Percentiles rank a stretch among this genome's conserved stretches.
Conservation (phyloP, 805 yeast genomes). For the Scheffersomyces stipitis region DNA sequence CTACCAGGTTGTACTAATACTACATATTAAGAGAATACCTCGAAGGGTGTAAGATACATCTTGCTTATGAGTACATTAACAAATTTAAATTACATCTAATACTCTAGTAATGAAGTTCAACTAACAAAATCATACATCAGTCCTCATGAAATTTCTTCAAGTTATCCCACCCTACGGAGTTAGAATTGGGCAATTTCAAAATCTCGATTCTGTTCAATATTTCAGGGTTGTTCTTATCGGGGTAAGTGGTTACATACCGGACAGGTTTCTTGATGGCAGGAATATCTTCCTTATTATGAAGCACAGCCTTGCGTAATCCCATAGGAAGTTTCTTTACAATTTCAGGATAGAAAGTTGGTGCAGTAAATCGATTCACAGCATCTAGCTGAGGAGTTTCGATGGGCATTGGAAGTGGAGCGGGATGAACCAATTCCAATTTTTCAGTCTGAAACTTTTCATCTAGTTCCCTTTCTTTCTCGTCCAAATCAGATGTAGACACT, state of each 20-base stretch:
- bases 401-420: slow-evolving; percentile 16
- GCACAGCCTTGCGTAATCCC: slow-evolving; percentile 13
- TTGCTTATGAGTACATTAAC: no score
- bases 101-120: no score
- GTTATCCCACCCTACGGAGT: slow-evolving; percentile 45
- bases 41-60: no score
- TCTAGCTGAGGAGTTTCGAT: slow-evolving; percentile 21
- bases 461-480: slow-evolving; percentile 9
- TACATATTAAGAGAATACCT: no score
- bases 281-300: slow-evolving; percentile 6
- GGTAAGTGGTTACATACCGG: slow-evolving; percentile 27
- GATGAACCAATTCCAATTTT: not conserved
- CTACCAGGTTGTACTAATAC: no score
- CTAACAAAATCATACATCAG: no score
- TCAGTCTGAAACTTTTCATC: slow-evolving; percentile 6
- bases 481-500: slow-evolving; percentile 3
- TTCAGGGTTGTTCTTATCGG: slow-evolving; percentile 33
- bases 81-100: no score
- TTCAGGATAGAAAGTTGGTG: slow-evolving; percentile 34
- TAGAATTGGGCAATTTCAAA: slow-evolving; percentile 43
- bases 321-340: slow-evolving; percentile 32
- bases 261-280: slow-evolving; percentile 33
- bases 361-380: slow-evolving; percentile 26
- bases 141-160: slow-evolving; percentile 29
- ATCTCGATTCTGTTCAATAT: slow-evolving; percentile 37